Conservation (phyloP, 768 basidiomycete species). For the Crucibulum laeve region DNA sequence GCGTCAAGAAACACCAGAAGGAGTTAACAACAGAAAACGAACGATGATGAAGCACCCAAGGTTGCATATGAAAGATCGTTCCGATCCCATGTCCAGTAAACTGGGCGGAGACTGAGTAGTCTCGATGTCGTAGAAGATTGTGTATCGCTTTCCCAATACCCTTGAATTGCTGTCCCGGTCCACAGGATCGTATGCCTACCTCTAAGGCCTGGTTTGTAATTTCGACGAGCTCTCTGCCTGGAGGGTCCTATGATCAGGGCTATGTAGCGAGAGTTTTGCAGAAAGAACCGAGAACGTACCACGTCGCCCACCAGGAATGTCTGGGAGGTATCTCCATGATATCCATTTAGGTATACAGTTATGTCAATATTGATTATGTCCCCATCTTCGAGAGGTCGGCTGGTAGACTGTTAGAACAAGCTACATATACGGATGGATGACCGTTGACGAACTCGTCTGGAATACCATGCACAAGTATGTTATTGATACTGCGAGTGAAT, state of each 20-base stretch:
- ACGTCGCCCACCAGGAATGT: constrained; percentile 82
- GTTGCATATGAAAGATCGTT: constrained; percentile 69
- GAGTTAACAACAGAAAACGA: constrained; percentile 15
- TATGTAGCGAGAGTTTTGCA: not conserved
- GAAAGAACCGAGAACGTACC: constrained; percentile 27
- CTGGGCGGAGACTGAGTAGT: constrained; percentile 62
- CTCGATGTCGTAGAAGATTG: constrained; percentile 30
- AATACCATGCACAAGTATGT: constrained; percentile 83
- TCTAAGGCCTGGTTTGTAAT: constrained; percentile 63
- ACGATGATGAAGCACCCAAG: constrained; percentile 83
- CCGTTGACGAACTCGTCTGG: constrained; percentile 69
- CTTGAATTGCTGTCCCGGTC: constrained; percentile 64
- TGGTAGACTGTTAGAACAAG: constrained; percentile 23
- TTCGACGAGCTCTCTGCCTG: constrained; percentile 60
- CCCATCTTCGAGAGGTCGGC: constrained; percentile 74
- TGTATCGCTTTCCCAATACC: constrained; percentile 72
- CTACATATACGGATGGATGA: not conserved
- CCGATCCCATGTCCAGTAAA: constrained; percentile 91
- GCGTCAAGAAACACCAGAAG: not conserved
- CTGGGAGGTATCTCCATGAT: constrained; percentile 85
- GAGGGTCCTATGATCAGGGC: constrained; percentile 49
- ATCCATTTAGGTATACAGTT: constrained; percentile 79
- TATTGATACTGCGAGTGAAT: constrained; percentile 73
- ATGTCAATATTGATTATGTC: constrained; percentile 90
- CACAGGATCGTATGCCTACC: constrained; percentile 70